Base-by-base conservation (phyloP, 2,329 filamentous ascomycete species). In the Harringtonia aguacate region DNA sequence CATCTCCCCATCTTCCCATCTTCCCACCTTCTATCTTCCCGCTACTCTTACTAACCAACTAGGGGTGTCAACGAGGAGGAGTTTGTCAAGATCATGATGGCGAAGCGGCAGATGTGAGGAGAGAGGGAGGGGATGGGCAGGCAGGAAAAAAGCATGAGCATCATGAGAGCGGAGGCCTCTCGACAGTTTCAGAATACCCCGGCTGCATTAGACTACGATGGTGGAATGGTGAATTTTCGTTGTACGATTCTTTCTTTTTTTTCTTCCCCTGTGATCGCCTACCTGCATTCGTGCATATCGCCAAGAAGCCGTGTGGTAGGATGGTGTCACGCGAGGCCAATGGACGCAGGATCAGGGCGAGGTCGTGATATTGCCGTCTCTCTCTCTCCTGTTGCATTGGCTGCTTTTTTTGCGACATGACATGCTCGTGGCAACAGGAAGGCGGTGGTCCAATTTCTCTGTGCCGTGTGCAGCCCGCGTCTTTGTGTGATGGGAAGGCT, bases 21-120 rank as follows among this genome's bases (percentile, higher is more conserved):
- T 14, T 12, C 35, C 22, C 8, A 4, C 22, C 20, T 15, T 27
- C 7, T 37, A 18, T 21, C 2, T 13, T n/a, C 31, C 24, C 22
- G 24, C 12, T 1, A n/a, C 10, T n/a, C 21, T 31, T 28, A n/a
- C 45, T 46, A 29, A 46, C 29, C n/a, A n/a, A 15, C 34, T 37
- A 53, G 51, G 12, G 88, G 76, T 44, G 79, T 84, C 8, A 78
- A 76, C 50, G 69, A 77, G 52, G 79, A 84, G 46, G 80, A 84
- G 60, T 84, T 84, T 57, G 73, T 80, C 42, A 75, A 77, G 55
- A 77, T 81, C 64, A 74, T 75, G 69, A 67, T 63, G 57, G 57
- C 56, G 8, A 62, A 62, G 51, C 47, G 53, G 48, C 55, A 56
- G 47, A 41, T 2, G 29, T 13, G 39, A 4, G 7, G 37, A 17